phyloP scores from a whole-genome alignment of 164 flowering plant species.

The Macadamia tetraphylla region DNA sequence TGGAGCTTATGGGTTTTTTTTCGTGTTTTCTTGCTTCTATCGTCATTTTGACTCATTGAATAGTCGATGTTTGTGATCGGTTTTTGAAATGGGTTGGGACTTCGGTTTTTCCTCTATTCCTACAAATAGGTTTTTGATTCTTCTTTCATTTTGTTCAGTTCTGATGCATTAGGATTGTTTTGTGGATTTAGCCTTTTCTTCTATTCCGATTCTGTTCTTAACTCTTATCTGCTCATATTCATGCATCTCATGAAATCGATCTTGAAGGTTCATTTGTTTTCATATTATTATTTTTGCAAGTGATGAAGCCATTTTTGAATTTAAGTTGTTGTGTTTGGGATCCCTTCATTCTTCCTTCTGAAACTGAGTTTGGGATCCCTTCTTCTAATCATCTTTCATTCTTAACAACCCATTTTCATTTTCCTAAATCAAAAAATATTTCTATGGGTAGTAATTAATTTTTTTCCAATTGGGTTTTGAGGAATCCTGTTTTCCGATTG shows the following conservation, averaged over 20 bases:
- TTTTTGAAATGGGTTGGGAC: neutral
- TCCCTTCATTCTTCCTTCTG: neutral
- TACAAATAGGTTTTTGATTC: too few species aligned
- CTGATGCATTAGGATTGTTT: too few species aligned
- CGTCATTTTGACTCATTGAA: too few species aligned
- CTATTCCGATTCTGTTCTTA: too few species aligned
- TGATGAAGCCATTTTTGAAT: neutral
- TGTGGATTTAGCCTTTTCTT: too few species aligned
- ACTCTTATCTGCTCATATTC: too few species aligned
- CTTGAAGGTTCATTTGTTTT: too few species aligned
- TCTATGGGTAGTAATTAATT: neutral
- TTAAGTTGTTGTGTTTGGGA: neutral
- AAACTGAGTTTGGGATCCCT: too few species aligned
- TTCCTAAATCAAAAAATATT: conserved; percentile 10
- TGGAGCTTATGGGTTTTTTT: neutral
- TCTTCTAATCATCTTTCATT: neutral
- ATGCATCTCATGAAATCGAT: too few species aligned
- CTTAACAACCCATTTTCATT: too few species aligned
- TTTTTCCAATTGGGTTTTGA: too few species aligned
- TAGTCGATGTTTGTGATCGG: neutral
- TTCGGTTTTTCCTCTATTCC: neutral
- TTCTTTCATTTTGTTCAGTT: neutral
- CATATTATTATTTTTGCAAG: too few species aligned
- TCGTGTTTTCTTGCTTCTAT: conserved; percentile 1
- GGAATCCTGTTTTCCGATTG: conserved; percentile 1